phyloP scores from a whole-genome alignment of 306 rosid species.

The Dryas drummondii region DNA sequence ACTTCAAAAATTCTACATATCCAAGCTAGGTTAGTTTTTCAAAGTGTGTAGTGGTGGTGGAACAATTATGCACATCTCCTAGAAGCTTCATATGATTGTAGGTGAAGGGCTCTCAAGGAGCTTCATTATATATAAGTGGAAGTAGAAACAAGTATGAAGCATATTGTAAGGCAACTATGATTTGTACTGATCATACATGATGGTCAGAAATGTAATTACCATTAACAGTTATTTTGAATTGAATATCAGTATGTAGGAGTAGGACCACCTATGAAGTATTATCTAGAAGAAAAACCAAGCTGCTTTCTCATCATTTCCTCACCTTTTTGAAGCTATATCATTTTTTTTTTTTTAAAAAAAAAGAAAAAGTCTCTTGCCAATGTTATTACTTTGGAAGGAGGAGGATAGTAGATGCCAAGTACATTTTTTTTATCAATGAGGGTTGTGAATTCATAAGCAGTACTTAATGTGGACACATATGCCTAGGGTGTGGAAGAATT shows the following conservation, averaged over 20 bases:
- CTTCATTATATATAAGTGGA: neutral
- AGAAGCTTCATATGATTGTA: neutral
- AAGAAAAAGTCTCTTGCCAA: too few species aligned
- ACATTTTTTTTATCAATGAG: neutral
- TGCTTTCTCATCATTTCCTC: neutral
- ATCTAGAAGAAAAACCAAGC: neutral
- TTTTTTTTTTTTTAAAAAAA: neutral
- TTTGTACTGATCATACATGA: too few species aligned
- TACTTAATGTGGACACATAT: neutral
- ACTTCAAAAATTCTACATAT: neutral
- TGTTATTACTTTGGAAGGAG: too few species aligned
- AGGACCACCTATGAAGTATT: too few species aligned
- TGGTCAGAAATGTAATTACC: too few species aligned
- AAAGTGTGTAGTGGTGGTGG: neutral
- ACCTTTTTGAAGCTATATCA: neutral
- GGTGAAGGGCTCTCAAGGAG: neutral
- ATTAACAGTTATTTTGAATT: too few species aligned
- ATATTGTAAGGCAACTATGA: too few species aligned
- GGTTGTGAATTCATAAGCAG: neutral
- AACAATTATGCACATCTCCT: neutral
- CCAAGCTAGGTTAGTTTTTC: neutral
- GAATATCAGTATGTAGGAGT: too few species aligned
- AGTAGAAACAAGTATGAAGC: neutral
- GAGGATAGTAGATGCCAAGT: too few species aligned
- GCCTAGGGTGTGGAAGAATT: too few species aligned